phyloP scores from a whole-genome alignment of 495 filamentous ascomycete genomes.

The Podospora fimiseda region DNA sequence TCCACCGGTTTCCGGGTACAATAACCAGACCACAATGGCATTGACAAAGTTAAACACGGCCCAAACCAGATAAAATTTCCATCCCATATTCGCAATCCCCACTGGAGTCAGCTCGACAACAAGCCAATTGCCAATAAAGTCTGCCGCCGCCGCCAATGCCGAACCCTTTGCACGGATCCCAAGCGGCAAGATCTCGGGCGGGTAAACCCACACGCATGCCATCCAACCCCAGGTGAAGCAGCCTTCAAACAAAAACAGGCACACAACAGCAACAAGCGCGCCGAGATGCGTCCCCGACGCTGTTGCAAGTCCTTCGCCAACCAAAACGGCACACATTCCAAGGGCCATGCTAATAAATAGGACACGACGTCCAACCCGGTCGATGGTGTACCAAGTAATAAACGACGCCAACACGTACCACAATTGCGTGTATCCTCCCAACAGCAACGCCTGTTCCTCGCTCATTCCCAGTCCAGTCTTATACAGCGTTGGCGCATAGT shows the following conservation, averaged over 20 bases:
- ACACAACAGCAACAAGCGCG: conserved; percentile 33
- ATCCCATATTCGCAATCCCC: conserved; percentile 40
- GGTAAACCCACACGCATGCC: conserved; percentile 43
- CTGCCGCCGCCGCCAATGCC: conserved; percentile 58
- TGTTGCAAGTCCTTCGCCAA: conserved; percentile 34
- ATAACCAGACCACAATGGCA: conserved; percentile 56
- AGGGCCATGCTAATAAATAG: conserved; percentile 44
- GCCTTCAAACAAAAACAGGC: conserved; percentile 39
- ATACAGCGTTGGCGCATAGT: conserved; percentile 50
- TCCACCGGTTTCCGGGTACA: conserved; percentile 57
- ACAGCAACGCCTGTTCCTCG: conserved; percentile 44
- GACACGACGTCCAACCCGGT: conserved; percentile 45
- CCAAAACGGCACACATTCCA: conserved; percentile 37
- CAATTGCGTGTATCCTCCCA: conserved; percentile 42
- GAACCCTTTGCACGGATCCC: conserved; percentile 59
- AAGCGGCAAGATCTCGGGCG: conserved; percentile 62
- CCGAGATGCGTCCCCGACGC: conserved; percentile 25
- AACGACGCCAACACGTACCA: conserved; percentile 35
- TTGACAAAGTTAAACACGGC: conserved; percentile 52
- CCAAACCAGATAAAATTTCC: conserved; percentile 46
- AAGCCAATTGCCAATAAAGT: conserved; percentile 47
- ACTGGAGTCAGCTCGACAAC: conserved; percentile 47
- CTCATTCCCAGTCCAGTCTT: conserved; percentile 46
- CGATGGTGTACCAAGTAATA: conserved; percentile 41
- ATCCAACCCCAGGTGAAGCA: conserved; percentile 37